Evolutionary conservation across 2,329 filamentous ascomycete species (phyloP).

Genomic region (Aspergillus brasiliensis): DNA sequence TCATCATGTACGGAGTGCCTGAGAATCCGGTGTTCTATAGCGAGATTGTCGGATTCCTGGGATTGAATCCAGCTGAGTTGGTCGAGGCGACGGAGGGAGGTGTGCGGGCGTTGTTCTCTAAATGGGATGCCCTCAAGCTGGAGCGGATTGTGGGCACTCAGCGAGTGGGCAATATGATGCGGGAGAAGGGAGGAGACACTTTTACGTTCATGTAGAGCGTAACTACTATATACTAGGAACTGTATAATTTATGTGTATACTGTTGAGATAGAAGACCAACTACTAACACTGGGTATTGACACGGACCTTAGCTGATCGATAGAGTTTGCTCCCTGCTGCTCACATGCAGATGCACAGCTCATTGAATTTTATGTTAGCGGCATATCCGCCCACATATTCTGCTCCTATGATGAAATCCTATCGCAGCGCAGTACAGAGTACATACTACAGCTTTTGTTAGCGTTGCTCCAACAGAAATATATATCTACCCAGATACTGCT

Average conservation of each 20-base stretch:
- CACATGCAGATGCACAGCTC: too few relatives aligned
- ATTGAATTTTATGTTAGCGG: too few relatives aligned
- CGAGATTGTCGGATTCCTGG: conserved; percentile 47
- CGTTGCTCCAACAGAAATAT: too few relatives aligned
- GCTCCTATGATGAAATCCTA: too few relatives aligned
- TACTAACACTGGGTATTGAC: too few relatives aligned
- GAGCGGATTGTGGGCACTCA: conserved; percentile 84
- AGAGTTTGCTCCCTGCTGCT: too few relatives aligned
- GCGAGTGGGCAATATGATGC: conserved; percentile 80
- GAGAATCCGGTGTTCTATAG: conserved; percentile 69
- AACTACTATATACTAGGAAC: conserved; percentile 6
- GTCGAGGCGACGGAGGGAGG: conserved; percentile 59
- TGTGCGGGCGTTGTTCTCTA: conserved; percentile 71
- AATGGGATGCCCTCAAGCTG: conserved; percentile 84
- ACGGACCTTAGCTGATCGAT: too few relatives aligned
- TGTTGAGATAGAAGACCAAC: too few relatives aligned
- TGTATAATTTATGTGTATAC: background rate
- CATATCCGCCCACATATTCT: too few relatives aligned
- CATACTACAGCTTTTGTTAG: too few relatives aligned
- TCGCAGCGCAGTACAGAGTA: too few relatives aligned
- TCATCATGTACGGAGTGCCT: conserved; percentile 89
- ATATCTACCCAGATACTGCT: too few relatives aligned
- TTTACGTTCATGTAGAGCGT: conserved; percentile 84
- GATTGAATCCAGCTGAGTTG: conserved; percentile 50
- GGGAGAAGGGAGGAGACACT: conserved; percentile 77